Evolutionary conservation across 129 eudicot species (phyloP).

Genomic region (Chrysanthemum seticuspe): DNA sequence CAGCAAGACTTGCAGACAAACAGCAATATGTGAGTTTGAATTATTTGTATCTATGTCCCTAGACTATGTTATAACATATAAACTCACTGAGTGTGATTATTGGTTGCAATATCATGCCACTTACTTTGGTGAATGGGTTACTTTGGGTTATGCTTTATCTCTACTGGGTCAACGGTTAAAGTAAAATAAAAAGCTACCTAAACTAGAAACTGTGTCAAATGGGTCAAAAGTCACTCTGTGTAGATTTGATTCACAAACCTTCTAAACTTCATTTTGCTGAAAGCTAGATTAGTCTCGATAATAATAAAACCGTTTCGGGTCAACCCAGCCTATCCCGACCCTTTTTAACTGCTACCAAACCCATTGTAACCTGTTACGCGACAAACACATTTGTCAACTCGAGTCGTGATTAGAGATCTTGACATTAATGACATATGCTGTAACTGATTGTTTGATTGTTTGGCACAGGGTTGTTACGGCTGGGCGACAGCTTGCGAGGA

Average conservation of each 20-base stretch:
- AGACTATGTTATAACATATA: background rate
- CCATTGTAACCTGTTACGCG: background rate
- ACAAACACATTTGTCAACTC: background rate
- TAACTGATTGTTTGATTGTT: conserved; percentile 18
- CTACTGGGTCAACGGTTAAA: too few relatives aligned
- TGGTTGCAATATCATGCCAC: background rate
- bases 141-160: too few relatives aligned
- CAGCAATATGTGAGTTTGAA: conserved; percentile 71
- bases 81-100: background rate
- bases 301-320: background rate
- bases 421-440: conserved; percentile 4
- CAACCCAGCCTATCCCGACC: background rate
- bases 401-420: background rate
- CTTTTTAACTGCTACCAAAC: background rate
- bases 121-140: too few relatives aligned
- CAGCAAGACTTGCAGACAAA: conserved; percentile 83
- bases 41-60: background rate
- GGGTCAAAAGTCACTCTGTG: background rate
- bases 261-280: too few relatives aligned
- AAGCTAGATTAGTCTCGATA: too few relatives aligned
- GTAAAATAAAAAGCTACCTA: too few relatives aligned
- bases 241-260: background rate
- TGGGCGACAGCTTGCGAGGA: conserved; percentile 87
- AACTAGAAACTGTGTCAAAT: background rate
- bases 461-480: conserved; percentile 78